Conservation (phyloP, 306 rosid genomes). For the Elaeagnus macrophylla region DNA sequence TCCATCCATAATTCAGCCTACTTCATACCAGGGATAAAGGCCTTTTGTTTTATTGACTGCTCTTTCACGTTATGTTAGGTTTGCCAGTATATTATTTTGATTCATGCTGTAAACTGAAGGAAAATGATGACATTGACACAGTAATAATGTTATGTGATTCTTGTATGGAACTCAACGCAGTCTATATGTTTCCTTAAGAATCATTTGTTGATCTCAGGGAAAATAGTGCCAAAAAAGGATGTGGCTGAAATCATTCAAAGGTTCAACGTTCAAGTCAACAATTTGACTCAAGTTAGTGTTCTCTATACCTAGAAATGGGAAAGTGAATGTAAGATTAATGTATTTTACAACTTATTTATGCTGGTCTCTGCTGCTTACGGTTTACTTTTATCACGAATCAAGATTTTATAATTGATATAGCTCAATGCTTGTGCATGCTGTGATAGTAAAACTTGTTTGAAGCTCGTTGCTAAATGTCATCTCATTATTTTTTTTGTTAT, state of each 20-base stretch:
- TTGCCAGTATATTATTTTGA: not conserved
- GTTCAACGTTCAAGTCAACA: slow-evolving; percentile 91
- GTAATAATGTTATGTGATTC: not conserved
- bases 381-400: too few species aligned
- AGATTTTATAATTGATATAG: too few species aligned
- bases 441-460: too few species aligned
- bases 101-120: not conserved
- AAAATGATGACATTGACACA: not conserved
- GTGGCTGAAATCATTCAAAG: slow-evolving; percentile 59
- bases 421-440: too few species aligned
- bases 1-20: not conserved
- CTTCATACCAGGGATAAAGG: not conserved
- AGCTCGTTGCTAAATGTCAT: too few species aligned
- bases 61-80: too few species aligned
- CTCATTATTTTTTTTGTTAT: too few species aligned
- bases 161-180: not conserved
- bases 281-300: slow-evolving; percentile 78
- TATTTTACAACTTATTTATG: not conserved
- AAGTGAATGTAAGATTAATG: slow-evolving; percentile 3
- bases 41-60: too few species aligned
- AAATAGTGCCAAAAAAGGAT: slow-evolving; percentile 59
- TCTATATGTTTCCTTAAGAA: not conserved
- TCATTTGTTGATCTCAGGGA: slow-evolving; percentile 51
- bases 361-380: not conserved
- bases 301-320: slow-evolving; percentile 11